Evolutionary conservation across 805 yeast genomes (phyloP), one percentile per base, ranked within the genome.

Genomic region (Metschnikowia aberdeeniae): DNA sequence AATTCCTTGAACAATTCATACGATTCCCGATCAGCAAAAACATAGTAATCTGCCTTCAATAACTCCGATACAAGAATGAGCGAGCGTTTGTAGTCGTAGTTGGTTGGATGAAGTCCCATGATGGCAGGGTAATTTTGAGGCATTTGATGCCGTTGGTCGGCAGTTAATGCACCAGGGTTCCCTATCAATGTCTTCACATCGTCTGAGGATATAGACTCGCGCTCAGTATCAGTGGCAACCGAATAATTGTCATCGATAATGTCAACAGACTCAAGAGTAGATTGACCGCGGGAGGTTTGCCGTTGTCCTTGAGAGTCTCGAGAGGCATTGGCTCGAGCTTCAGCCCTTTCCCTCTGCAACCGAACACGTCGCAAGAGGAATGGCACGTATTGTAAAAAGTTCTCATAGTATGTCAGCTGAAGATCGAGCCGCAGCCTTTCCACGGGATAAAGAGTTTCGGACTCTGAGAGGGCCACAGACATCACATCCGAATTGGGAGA

Each of bases 341-440:
- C 35, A 4, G 31, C 40, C 34, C 35, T 37, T 6, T 40, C 39
- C 27, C 43, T 36, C 46, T 52, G 53, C 14, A 59, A 30, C 22
- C 73, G 55, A 38, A 57, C 39, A 28, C 63, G 58, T 28, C 73
- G 53, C n/a, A 68, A 39, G n/a, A 69, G 50, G 52, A 50, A 71
- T 5, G 76, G 76, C 6, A 68, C 49, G 49, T 69, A 71, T 27
- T 56, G 51, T 9, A 65, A 64, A 49, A 62, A 71, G 45, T 71
- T 71, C n/a, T 63, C 72, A 24, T 54, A 55, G 50, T 57, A 71
- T 2, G 66, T 56, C 0, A 56, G 61, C 53, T 70, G 76, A n/a
- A 70, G 55, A 28, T 67, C 67, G 32, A 61, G 50, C 14, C 66
- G 53, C 12, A 60, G 63, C 11, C 45, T 50, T 24, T 46, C 47